These are phyloP conservation scores for Phialophora macrospora DNA, from an alignment of 2,329 filamentous ascomycete genomes.

Conservation along the genomic window DNA sequence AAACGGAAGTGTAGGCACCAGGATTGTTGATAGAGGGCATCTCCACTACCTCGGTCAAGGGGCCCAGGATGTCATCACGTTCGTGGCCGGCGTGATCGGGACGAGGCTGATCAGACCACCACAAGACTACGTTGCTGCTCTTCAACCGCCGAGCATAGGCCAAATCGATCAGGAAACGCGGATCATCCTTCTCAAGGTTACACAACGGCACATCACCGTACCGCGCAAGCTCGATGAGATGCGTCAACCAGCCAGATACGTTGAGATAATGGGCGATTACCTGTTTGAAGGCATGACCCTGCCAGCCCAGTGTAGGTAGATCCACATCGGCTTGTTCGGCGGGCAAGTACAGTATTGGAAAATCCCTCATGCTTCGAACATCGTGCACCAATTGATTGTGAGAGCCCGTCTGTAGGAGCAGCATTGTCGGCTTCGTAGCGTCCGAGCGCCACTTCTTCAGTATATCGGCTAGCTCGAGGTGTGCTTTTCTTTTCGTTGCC, in stretches of 20 bases:
- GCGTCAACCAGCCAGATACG: conserved; percentile 88
- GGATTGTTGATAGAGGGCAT: conserved; percentile 95
- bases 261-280: conserved; percentile 89
- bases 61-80: conserved; percentile 81
- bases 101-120: conserved; percentile 88
- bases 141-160: conserved; percentile 90
- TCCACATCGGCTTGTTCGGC: conserved; percentile 84
- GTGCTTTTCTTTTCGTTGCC: conserved; percentile 84
- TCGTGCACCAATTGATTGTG: conserved; percentile 80
- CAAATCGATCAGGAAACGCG: conserved; percentile 92
- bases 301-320: conserved; percentile 91
- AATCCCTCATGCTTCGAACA: conserved; percentile 79
- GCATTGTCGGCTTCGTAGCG: conserved; percentile 75
- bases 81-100: conserved; percentile 97
- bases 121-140: conserved; percentile 89
- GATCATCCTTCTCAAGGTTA: conserved; percentile 93
- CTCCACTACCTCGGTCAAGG: conserved; percentile 77
- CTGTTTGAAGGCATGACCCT: conserved; percentile 82
- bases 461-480: conserved; percentile 83
- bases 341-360: conserved; percentile 80
- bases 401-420: conserved; percentile 90
- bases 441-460: conserved; percentile 91
- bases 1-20: conserved; percentile 92
- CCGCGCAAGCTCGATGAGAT: conserved; percentile 82
- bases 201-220: conserved; percentile 95